Evolutionary conservation across 2,329 filamentous ascomycete genomes (phyloP), one percentile per base, ranked within the genome.

Genomic region (Tolypocladium paradoxum): DNA sequence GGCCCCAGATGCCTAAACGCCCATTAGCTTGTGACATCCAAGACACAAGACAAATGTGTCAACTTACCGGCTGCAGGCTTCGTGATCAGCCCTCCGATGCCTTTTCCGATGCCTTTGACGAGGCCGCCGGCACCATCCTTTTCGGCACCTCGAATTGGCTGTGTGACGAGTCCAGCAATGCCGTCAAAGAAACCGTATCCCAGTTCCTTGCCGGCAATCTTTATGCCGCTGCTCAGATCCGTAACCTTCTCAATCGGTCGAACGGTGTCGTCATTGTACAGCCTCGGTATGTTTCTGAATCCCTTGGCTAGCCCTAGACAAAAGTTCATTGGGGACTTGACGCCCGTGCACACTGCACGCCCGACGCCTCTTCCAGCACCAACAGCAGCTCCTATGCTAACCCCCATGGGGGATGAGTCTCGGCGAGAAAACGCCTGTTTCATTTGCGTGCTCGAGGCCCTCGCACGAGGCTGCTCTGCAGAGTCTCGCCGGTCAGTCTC

Each of bases 251-350:
- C 86, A 1, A 80, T 73, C n/a, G 86, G 85, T 9, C 88, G 79
- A 1, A 96, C 83, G 1, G 84, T 91, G 1, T 88, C 83, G 61
- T 95, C 90, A 43, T 90, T 87, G 64, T 96, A 96, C 1, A 96
- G 73, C 59, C 82, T 85, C 0, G 91, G 90, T 6, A 88, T 85
- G 61, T 96, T 96, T 64, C 92, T 86, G 65, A 96, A 95, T 0
- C 91, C 91, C 66, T 87, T 87, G 0, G 90, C 87, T 37, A 96
- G 70, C 1, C 87, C 87, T 43, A 96, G 71, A 40, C 88, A 88
- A 57, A 96, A 86, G 65, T 95, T 89, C 77, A 93, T 85, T 0
- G 90, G 91, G 2, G 85, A 85, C 60, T 87, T 88, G 55, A 92
- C 75, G 6, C 87, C 82, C n/a, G 87, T 84, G 12, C 79, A 78